phyloP scores from a whole-genome alignment of 345 rosid species.

The Eutrema yunnanense region DNA sequence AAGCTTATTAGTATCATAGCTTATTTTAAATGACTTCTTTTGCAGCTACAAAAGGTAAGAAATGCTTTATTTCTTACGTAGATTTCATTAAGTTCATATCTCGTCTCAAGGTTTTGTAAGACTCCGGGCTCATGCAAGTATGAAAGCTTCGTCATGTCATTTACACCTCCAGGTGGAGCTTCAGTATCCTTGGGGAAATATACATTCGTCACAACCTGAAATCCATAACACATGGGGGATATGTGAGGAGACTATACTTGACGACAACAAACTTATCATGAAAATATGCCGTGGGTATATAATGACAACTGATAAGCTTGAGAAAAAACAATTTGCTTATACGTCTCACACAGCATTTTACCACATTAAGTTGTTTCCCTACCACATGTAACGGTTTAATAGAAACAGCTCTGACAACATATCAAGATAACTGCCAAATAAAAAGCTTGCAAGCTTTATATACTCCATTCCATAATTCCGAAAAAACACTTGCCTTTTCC shows the following conservation, averaged over 20 bases:
- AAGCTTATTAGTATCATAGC: slow-evolving; percentile 18
- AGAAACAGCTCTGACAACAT: not conserved
- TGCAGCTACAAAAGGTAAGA: slow-evolving; percentile 10
- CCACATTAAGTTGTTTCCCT: not conserved
- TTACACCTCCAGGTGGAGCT: slow-evolving; percentile 83
- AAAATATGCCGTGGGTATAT: not conserved
- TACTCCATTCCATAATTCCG: not conserved
- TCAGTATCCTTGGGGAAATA: slow-evolving; percentile 80
- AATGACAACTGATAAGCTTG: not conserved
- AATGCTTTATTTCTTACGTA: slow-evolving; percentile 45
- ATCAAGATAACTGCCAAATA: slow-evolving; percentile 5
- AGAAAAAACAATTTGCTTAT: not conserved
- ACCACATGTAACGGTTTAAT: not conserved
- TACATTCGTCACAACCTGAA: slow-evolving; percentile 60
- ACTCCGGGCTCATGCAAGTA: slow-evolving; percentile 97
- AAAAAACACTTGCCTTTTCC: not conserved
- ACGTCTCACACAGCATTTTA: not conserved
- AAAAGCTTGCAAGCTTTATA: not conserved
- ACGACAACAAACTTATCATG: not conserved
- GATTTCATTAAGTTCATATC: slow-evolving; percentile 89
- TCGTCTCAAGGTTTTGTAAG: slow-evolving; percentile 56
- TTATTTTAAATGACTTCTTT: slow-evolving; percentile 8
- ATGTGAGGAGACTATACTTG: slow-evolving; percentile 6
- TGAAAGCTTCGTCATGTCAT: slow-evolving; percentile 94
- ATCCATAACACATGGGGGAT: not conserved